A percentile compares a stretch with the other conserved stretches of the same genome.
Evolutionary conservation across 495 filamentous ascomycete genomes (phyloP).

Genomic region (Penicillium macrosclerotiorum): DNA sequence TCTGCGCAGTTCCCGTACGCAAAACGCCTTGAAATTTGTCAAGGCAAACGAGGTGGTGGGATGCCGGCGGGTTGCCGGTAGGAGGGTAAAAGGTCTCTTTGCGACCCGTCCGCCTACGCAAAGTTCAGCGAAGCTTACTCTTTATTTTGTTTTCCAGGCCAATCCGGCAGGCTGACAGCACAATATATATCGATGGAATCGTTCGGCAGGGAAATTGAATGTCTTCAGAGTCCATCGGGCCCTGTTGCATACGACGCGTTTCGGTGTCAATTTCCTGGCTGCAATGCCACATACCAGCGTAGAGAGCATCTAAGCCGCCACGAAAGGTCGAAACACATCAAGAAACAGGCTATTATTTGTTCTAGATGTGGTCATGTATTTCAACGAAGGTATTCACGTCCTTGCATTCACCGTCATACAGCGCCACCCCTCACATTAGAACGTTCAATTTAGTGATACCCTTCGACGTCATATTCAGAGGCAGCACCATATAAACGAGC

Average conservation of each 20-base stretch:
- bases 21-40: neutral
- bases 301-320: conserved; percentile 8
- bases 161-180: neutral
- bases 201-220: neutral
- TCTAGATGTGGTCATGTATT: conserved; percentile 17
- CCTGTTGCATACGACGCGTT: neutral
- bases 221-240: neutral
- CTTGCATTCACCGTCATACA: neutral
- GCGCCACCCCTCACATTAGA: neutral
- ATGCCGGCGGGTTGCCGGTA: conserved; percentile 2
- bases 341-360: conserved; percentile 11
- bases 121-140: neutral
- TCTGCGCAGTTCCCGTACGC: neutral
- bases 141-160: neutral
- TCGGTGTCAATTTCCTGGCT: neutral
- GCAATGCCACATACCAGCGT: conserved; percentile 3
- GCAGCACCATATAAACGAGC: conserved; percentile 18
- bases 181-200: neutral
- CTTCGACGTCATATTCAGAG: conserved; percentile 26
- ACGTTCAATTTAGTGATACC: conserved; percentile 22
- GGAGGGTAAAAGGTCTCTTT: neutral
- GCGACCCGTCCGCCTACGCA: neutral
- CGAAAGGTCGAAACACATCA: neutral
- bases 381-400: conserved; percentile 16
- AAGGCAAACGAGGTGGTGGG: neutral